Conservation (phyloP, 2,329 filamentous ascomycete genomes). For the Sclerotinia minor region DNA sequence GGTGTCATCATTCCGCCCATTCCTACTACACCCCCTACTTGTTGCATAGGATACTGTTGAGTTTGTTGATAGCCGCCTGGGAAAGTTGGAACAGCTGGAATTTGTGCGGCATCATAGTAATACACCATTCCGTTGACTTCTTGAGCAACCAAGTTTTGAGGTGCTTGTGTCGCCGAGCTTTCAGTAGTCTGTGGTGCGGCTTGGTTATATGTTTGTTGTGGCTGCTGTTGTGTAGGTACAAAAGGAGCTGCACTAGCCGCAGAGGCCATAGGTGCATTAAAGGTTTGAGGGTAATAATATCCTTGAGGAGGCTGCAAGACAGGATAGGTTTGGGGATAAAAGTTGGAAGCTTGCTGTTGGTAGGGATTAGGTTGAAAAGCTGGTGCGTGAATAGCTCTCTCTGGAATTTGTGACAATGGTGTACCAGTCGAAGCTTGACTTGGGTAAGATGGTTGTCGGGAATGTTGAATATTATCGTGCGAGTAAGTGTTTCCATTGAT, state of each 20-base stretch:
- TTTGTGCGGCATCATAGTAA: slow-evolving; percentile 81
- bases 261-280: slow-evolving; percentile 49
- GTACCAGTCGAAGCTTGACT: slow-evolving; percentile 73
- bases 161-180: slow-evolving; percentile 42
- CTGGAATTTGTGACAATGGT: slow-evolving; percentile 87
- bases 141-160: slow-evolving; percentile 68
- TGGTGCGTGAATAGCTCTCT: slow-evolving; percentile 85
- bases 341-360: slow-evolving; percentile 52
- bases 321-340: slow-evolving; percentile 56
- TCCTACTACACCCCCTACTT: slow-evolving; percentile 57
- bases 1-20: slow-evolving; percentile 81
- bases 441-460: slow-evolving; percentile 67
- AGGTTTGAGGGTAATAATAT: slow-evolving; percentile 68
- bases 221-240: slow-evolving; percentile 37
- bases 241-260: slow-evolving; percentile 40
- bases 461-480: slow-evolving; percentile 56
- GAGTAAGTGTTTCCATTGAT: slow-evolving; percentile 59
- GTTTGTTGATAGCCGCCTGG: slow-evolving; percentile 50
- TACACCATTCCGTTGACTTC: slow-evolving; percentile 96
- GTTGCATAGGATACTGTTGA: slow-evolving; percentile 56
- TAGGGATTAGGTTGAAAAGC: slow-evolving; percentile 81
- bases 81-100: slow-evolving; percentile 49
- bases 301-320: slow-evolving; percentile 57
- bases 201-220: slow-evolving; percentile 36
- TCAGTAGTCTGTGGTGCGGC: slow-evolving; percentile 31